Evolutionary conservation across 768 basidiomycete genomes (phyloP).

Genomic region (Trametes cingulata): DNA sequence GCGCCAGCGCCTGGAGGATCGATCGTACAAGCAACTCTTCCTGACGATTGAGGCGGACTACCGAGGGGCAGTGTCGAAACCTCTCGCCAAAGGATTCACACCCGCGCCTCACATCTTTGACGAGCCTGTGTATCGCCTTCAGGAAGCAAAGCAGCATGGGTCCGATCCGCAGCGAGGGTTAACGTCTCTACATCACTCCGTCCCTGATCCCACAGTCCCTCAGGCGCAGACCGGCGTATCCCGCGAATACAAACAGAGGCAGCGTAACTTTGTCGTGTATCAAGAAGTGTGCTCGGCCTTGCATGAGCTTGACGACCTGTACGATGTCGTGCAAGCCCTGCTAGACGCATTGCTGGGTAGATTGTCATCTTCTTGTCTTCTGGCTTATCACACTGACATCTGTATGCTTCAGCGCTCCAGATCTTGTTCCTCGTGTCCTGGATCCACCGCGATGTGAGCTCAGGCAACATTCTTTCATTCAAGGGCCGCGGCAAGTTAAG

Average conservation of each 20-base stretch:
- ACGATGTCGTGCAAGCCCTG: not conserved
- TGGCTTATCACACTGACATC: not conserved
- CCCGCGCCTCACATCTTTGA: no score
- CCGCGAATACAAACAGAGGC: constrained; percentile 2
- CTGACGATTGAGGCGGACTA: constrained; percentile 1
- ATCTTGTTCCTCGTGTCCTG: not conserved
- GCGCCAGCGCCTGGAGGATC: not conserved
- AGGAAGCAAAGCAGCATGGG: not conserved
- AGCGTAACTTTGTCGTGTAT: constrained; percentile 6
- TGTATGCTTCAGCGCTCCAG: not conserved
- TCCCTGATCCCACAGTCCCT: not conserved
- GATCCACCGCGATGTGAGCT: constrained; percentile 3
- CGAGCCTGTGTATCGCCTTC: not conserved
- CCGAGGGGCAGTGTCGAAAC: constrained; percentile 2
- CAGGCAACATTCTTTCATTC: not conserved
- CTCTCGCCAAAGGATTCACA: not conserved
- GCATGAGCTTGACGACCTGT: constrained; percentile 1
- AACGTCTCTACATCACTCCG: not conserved
- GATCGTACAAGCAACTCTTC: constrained; percentile 1
- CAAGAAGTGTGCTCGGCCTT: constrained; percentile 6
- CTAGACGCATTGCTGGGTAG: not conserved
- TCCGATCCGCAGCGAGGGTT: not conserved
- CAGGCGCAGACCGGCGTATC: not conserved
- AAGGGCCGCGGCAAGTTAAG: not conserved
- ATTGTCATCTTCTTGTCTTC: not conserved